A percentile compares a stretch with the other conserved stretches of the same genome.
Evolutionary conservation across 176 grass and related monocot species (phyloP).

Genomic region (Bolboschoenus planiculmis): DNA sequence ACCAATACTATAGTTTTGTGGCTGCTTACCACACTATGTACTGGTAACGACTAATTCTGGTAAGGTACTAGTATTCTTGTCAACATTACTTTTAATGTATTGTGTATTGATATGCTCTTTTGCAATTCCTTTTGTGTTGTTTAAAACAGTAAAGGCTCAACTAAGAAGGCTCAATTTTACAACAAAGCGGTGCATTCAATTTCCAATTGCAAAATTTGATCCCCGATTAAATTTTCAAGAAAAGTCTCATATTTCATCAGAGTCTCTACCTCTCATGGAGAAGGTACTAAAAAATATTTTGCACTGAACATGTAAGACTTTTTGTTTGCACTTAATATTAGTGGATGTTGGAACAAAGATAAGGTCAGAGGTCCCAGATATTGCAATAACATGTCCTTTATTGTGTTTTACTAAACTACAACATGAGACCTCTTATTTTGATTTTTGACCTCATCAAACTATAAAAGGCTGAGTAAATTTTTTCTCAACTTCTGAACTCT

Average conservation of each 20-base stretch:
- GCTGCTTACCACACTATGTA: background rate
- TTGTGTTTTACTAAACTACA: background rate
- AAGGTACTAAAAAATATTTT: slow-evolving; percentile 42
- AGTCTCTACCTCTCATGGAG: slow-evolving; percentile 54
- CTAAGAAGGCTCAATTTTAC: slow-evolving; percentile 28
- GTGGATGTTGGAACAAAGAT: background rate
- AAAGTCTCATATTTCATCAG: slow-evolving; percentile 28
- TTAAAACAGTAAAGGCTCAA: slow-evolving; percentile 64
- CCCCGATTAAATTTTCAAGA: slow-evolving; percentile 47
- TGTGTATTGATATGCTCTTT: slow-evolving; percentile 1
- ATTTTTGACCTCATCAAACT: background rate
- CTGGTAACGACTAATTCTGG: background rate
- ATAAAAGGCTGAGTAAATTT: background rate
- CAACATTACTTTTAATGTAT: slow-evolving; percentile 10
- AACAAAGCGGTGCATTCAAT: slow-evolving; percentile 42
- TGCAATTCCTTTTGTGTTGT: slow-evolving; percentile 31
- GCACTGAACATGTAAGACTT: background rate
- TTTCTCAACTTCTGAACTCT: background rate
- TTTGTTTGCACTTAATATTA: background rate
- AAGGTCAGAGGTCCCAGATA: background rate
- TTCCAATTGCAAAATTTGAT: slow-evolving; percentile 90
- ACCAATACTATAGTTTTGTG: background rate
- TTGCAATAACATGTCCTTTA: background rate
- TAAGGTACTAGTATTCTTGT: background rate
- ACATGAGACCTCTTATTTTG: background rate